Evolutionary conservation across 1,139 yeast genomes (phyloP).

Genomic region (Taphrina flavorubra): DNA sequence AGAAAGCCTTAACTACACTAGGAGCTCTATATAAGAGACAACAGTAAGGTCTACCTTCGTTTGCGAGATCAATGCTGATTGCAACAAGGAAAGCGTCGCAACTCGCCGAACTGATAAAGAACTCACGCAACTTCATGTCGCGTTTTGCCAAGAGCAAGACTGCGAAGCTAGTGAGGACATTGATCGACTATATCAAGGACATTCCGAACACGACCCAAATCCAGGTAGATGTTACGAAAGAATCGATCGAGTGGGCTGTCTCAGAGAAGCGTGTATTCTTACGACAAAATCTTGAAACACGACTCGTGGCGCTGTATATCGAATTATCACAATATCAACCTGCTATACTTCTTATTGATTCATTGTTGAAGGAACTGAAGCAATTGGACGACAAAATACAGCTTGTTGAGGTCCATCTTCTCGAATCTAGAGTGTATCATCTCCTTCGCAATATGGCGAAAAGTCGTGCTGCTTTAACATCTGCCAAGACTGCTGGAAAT

Average conservation of each 20-base stretch:
- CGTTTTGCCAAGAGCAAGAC: constrained; percentile 90
- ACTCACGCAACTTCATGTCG: constrained; percentile 70
- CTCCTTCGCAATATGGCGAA: constrained; percentile 92
- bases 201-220: constrained; percentile 71
- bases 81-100: constrained; percentile 53
- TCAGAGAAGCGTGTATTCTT: constrained; percentile 83
- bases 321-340: constrained; percentile 68
- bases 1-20: constrained; percentile 52
- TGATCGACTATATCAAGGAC: constrained; percentile 77
- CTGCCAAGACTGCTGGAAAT: constrained; percentile 96
- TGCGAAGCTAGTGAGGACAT: constrained; percentile 69
- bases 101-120: constrained; percentile 67
- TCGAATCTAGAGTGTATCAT: constrained; percentile 89
- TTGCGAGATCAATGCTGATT: constrained; percentile 1
- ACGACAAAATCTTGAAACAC: constrained; percentile 84
- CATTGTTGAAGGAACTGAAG: constrained; percentile 81
- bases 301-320: constrained; percentile 77
- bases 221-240: constrained; percentile 76
- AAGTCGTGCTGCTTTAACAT: constrained; percentile 87
- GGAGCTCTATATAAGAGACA: constrained; percentile 52
- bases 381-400: constrained; percentile 94
- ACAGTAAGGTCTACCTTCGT: constrained; percentile 43
- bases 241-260: constrained; percentile 86
- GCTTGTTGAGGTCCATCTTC: constrained; percentile 89
- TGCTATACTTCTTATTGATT: constrained; percentile 73